Evolutionary conservation across 345 rosid species (phyloP).

Genomic region (Gossypium arboreum): DNA sequence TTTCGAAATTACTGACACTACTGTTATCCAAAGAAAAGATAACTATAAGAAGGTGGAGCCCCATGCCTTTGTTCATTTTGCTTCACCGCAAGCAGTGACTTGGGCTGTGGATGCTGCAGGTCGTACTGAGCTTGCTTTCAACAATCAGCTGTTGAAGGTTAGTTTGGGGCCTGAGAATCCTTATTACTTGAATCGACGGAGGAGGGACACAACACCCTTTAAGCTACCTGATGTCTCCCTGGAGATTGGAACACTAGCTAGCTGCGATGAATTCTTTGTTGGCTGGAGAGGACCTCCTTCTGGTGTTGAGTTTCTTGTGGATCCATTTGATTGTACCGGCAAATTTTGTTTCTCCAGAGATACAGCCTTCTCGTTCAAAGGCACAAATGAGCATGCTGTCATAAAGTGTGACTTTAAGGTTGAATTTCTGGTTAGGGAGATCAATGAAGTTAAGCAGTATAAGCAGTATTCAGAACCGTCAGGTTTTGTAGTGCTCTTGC

Average conservation of each 20-base stretch:
- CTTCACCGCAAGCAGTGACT: slow-evolving; percentile 37
- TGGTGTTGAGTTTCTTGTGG: slow-evolving; percentile 67
- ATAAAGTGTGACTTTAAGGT: slow-evolving; percentile 77
- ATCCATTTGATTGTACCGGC: slow-evolving; percentile 79
- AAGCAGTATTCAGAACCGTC: slow-evolving; percentile 39
- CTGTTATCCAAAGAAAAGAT: slow-evolving; percentile 27
- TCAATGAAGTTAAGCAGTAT: slow-evolving; percentile 50
- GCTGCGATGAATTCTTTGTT: slow-evolving; percentile 48
- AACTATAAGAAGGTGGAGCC: slow-evolving; percentile 62
- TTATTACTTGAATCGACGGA: slow-evolving; percentile 51
- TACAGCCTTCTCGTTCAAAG: slow-evolving; percentile 66
- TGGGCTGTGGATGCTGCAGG: slow-evolving; percentile 50
- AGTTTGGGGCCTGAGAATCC: slow-evolving; percentile 76
- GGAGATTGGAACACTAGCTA: slow-evolving; percentile 63
- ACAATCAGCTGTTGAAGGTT: slow-evolving; percentile 47
- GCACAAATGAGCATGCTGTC: slow-evolving; percentile 37
- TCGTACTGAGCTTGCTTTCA: slow-evolving; percentile 39
- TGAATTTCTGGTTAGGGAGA: slow-evolving; percentile 76
- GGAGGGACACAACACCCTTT: slow-evolving; percentile 53
- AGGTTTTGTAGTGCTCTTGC: slow-evolving; percentile 48
- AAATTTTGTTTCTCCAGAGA: slow-evolving; percentile 59
- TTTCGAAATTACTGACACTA: slow-evolving; percentile 34
- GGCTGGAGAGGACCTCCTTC: slow-evolving; percentile 66
- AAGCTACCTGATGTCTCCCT: slow-evolving; percentile 49
- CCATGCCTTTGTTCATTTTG: slow-evolving; percentile 89